These are phyloP conservation scores for Lablab purpureus DNA, from an alignment of 306 rosid genomes.

Conservation along the genomic window DNA sequence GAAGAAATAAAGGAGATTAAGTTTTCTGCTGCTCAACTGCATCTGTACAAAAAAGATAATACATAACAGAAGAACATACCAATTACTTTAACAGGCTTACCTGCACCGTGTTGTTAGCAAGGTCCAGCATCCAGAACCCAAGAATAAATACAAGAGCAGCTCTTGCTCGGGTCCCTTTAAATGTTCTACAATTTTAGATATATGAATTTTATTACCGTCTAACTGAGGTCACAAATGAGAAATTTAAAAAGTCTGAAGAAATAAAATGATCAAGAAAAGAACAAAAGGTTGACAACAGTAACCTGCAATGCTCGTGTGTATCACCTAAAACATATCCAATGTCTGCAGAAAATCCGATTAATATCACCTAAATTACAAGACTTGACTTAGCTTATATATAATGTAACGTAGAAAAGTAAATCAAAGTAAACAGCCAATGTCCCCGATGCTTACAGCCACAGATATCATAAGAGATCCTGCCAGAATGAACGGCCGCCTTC, in stretches of 20 bases:
- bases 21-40: constrained; percentile 14
- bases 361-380: constrained; percentile 77
- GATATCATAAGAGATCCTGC: constrained; percentile 92
- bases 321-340: constrained; percentile 91
- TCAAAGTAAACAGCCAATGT: constrained; percentile 35
- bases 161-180: constrained; percentile 89
- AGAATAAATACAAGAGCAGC: constrained; percentile 89
- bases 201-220: constrained; percentile 41
- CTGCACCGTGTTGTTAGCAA: constrained; percentile 99
- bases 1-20: constrained; percentile 33
- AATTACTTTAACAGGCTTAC: constrained; percentile 55
- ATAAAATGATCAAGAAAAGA: constrained; percentile 40
- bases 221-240: constrained; percentile 12
- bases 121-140: constrained; percentile 99
- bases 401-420: constrained; percentile 2
- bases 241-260: constrained; percentile 21
- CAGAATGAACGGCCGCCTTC: constrained; percentile 96
- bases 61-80: constrained; percentile 5
- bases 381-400: constrained; percentile 54
- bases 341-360: constrained; percentile 98
- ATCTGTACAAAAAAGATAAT: constrained; percentile 19
- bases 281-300: constrained; percentile 49
- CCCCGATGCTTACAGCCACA: constrained; percentile 68
- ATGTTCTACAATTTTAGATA: constrained; percentile 64
- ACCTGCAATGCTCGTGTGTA: constrained; percentile 95